phyloP scores from a whole-genome alignment of 208 protist genomes.

The Porcisia hertigi region DNA sequence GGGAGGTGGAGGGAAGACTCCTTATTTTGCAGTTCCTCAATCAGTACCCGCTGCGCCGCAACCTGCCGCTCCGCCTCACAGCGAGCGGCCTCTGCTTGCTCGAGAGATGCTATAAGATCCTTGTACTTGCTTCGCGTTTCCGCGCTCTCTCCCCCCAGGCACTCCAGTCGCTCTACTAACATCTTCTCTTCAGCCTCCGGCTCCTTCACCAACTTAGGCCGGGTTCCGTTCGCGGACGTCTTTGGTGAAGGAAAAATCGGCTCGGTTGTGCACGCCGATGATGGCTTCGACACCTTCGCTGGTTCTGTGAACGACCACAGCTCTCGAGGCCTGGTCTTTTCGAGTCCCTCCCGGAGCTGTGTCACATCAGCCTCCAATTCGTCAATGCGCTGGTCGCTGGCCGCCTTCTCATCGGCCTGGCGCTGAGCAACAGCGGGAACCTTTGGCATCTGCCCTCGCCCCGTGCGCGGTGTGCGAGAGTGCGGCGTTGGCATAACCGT shows the following conservation, averaged over 20 bases:
- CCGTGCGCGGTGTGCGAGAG: constrained; percentile 24
- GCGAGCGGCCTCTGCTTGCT: constrained; percentile 8
- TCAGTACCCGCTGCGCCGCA: constrained; percentile 16
- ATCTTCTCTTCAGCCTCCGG: constrained; percentile 21
- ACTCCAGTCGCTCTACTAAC: constrained; percentile 8
- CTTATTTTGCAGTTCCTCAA: constrained; percentile 12
- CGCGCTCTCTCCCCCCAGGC: constrained; percentile 36
- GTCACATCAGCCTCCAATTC: constrained; percentile 38
- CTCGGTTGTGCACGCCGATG: neutral
- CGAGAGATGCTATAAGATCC: constrained; percentile 6
- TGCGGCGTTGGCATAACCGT: constrained; percentile 18
- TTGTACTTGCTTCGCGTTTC: constrained; percentile 31
- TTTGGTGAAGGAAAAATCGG: neutral
- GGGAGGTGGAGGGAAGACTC: neutral
- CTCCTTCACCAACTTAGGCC: neutral
- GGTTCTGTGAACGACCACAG: constrained; percentile 9
- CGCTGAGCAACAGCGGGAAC: constrained; percentile 7
- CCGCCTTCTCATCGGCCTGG: constrained; percentile 32
- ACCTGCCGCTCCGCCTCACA: constrained; percentile 19
- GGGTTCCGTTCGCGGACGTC: neutral
- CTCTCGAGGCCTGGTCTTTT: constrained; percentile 19
- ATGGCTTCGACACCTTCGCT: constrained; percentile 6
- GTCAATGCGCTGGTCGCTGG: constrained; percentile 15
- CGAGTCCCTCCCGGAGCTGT: constrained; percentile 29
- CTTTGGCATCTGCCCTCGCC: constrained; percentile 22